Percentiles rank a stretch among this genome's conserved stretches.
These are phyloP conservation scores for Pyrus betulifolia DNA, from an alignment of 306 rosid species.

Conservation along the genomic window DNA sequence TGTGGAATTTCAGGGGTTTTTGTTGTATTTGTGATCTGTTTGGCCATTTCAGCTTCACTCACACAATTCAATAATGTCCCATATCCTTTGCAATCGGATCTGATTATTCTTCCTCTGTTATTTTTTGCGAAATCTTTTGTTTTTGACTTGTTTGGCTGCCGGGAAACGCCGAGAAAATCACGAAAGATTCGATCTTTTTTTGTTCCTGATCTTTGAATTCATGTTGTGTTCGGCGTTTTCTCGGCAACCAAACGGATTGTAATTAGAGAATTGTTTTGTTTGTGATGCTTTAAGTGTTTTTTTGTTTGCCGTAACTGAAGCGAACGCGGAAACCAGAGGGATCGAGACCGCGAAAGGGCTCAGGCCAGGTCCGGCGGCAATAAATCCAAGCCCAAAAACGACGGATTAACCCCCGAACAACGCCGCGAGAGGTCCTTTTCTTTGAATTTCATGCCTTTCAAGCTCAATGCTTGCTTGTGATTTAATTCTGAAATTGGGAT, in stretches of 20 bases:
- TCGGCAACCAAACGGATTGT: not conserved
- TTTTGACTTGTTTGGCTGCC: conserved; percentile 1
- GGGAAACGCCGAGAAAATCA: not conserved
- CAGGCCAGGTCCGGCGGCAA: conserved; percentile 40
- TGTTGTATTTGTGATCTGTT: conserved; percentile 27
- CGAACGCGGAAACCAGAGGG: conserved; percentile 77
- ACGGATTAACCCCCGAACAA: conserved; percentile 77
- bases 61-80: conserved; percentile 42
- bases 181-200: not conserved
- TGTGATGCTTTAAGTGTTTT: not conserved
- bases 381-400: conserved; percentile 31
- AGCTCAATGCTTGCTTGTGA: not conserved
- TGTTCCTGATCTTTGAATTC: not conserved
- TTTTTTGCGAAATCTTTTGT: not conserved
- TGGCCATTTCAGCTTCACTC: conserved; percentile 17
- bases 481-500: not conserved
- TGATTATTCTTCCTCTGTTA: not conserved
- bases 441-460: no score
- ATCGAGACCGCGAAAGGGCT: conserved; percentile 67
- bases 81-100: conserved; percentile 46
- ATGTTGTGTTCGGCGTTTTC: not conserved
- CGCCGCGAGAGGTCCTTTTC: conserved; percentile 62
- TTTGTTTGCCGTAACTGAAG: conserved; percentile 49
- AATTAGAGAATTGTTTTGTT: not conserved
- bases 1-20: conserved; percentile 14